Conservation (phyloP, 23 red algal species). For the Porphyridium purpureum region DNA sequence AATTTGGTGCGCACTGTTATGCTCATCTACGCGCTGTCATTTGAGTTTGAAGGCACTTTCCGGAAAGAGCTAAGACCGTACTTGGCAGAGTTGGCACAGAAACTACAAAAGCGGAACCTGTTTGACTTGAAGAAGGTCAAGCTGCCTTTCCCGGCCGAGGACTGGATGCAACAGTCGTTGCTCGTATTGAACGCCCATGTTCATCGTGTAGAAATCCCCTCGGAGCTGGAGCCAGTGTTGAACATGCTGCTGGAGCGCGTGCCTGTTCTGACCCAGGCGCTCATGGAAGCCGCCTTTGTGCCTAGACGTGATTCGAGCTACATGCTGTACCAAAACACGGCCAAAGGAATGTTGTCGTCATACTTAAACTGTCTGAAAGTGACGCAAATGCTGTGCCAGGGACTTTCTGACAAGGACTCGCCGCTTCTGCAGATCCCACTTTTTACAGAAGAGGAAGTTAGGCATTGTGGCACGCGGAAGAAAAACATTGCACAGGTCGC, state of each 20-base stretch:
- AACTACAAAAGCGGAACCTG: slow-evolving; percentile 6
- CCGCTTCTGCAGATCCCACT: slow-evolving; percentile 69
- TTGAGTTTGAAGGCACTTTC: slow-evolving; percentile 5
- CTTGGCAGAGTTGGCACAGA: background rate
- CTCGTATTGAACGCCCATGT: slow-evolving; percentile 45
- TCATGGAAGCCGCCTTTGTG: too few species aligned
- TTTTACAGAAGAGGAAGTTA: slow-evolving; percentile 39
- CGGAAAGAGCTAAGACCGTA: background rate
- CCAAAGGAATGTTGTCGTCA: too few species aligned
- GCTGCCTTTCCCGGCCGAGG: background rate
- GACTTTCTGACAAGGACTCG: slow-evolving; percentile 56
- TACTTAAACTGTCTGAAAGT: too few species aligned
- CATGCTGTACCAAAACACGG: too few species aligned
- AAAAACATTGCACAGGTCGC: slow-evolving; percentile 19
- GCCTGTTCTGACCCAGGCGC: too few species aligned
- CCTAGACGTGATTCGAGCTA: too few species aligned
- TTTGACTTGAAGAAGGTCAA: slow-evolving; percentile 27
- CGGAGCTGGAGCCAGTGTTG: slow-evolving; percentile 16
- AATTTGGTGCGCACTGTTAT: background rate
- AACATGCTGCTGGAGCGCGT: slow-evolving; percentile 11
- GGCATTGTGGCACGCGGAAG: slow-evolving; percentile 20
- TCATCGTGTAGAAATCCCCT: slow-evolving; percentile 32
- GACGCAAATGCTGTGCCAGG: too few species aligned
- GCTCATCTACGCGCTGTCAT: background rate
- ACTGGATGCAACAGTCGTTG: slow-evolving; percentile 21